These are phyloP conservation scores for Pythium diclinum DNA, from an alignment of 352 stramenopile genomes.

Conservation along the genomic window DNA sequence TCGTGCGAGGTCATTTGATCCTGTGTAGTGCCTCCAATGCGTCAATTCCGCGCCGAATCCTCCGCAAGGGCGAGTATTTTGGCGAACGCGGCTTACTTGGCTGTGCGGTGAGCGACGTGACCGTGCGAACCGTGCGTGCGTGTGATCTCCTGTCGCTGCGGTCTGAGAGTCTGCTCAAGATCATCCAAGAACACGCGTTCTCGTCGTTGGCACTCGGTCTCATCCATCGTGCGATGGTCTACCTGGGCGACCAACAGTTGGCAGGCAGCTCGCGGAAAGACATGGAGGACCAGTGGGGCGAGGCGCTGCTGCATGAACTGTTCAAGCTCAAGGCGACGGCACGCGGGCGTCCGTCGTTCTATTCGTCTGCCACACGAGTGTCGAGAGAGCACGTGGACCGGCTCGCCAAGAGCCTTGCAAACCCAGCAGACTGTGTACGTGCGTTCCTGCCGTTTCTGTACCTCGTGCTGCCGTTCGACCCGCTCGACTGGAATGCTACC, in stretches of 20 bases:
- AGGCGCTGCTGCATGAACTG: conserved; percentile 12
- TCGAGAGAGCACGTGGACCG: conserved; percentile 17
- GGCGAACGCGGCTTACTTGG: conserved; percentile 24
- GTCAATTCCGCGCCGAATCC: conserved; percentile 1
- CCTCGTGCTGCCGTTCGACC: conserved; percentile 23
- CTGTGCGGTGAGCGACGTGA: conserved; percentile 18
- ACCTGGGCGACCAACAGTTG: background rate
- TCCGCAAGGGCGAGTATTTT: conserved; percentile 30
- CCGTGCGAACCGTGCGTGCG: conserved; percentile 18
- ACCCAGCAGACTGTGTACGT: conserved; percentile 13
- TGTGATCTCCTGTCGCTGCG: conserved; percentile 27
- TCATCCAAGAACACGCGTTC: conserved; percentile 18
- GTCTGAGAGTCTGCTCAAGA: conserved; percentile 18
- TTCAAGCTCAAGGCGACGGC: background rate
- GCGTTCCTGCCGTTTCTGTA: conserved; percentile 20
- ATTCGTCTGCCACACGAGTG: background rate
- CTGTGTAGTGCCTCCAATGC: conserved; percentile 6
- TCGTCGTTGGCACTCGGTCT: conserved; percentile 14
- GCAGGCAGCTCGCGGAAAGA: conserved; percentile 15
- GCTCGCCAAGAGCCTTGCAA: background rate
- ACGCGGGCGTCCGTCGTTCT: background rate
- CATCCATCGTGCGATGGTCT: conserved; percentile 6
- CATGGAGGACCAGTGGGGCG: conserved; percentile 27
- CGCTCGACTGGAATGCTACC: conserved; percentile 22
- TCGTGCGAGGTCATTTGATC: conserved; percentile 26